Percentiles rank a stretch among this genome's conserved stretches.
These are phyloP conservation scores for Neofusicoccum parvum DNA, from an alignment of 2,329 filamentous ascomycete species.

Conservation along the genomic window DNA sequence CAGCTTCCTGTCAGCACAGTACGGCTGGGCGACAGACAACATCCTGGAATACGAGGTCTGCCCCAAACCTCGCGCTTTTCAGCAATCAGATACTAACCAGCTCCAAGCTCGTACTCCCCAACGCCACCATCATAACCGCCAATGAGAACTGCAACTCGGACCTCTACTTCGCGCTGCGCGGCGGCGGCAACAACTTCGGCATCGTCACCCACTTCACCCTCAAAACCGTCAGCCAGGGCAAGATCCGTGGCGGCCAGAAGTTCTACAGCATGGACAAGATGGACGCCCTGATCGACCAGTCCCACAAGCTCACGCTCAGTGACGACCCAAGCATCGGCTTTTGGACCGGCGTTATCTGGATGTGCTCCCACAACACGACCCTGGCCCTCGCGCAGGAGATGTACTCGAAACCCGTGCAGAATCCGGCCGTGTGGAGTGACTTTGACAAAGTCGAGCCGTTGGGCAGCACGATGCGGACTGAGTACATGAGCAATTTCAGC, in stretches of 20 bases:
- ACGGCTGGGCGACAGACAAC: constrained; percentile 9
- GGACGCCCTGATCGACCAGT: constrained; percentile 26
- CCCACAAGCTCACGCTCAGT: constrained; percentile 26
- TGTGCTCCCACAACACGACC: constrained; percentile 24
- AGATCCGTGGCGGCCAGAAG: constrained; percentile 42
- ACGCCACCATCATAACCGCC: constrained; percentile 15
- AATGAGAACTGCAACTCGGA: constrained; percentile 24
- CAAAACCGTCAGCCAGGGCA: not conserved
- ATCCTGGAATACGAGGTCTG: not conserved
- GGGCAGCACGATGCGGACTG: constrained; percentile 28
- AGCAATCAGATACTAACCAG: not conserved
- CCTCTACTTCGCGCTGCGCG: constrained; percentile 42
- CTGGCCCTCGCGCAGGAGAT: constrained; percentile 28
- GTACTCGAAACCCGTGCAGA: constrained; percentile 29
- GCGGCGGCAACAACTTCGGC: constrained; percentile 42
- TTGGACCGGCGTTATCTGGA: constrained; percentile 6
- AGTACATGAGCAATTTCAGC: constrained; percentile 30
- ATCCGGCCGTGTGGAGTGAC: constrained; percentile 27
- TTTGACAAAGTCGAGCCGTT: constrained; percentile 29
- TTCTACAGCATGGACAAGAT: constrained; percentile 30
- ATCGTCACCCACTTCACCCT: constrained; percentile 40
- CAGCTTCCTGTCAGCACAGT: constrained; percentile 9
- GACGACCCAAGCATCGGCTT: constrained; percentile 25
- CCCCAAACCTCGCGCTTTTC: not conserved
- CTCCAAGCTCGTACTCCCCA: not conserved